Conservation (phyloP, 768 basidiomycete genomes). For the Termitomyces eurrhizus region DNA sequence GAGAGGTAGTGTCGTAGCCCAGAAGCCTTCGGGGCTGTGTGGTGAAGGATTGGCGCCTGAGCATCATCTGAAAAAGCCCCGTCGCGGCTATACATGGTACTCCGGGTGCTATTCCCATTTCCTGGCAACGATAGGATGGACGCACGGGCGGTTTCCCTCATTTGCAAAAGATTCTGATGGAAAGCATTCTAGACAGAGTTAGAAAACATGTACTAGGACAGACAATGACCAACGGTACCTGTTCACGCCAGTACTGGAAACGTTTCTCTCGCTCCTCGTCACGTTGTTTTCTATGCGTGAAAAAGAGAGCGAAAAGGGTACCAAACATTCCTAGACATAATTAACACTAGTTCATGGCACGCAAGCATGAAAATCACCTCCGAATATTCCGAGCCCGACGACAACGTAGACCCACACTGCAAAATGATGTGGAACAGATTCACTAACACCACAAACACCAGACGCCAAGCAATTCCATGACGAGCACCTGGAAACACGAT, state of each 20-base stretch:
- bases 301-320: constrained; percentile 63
- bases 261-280: constrained; percentile 79
- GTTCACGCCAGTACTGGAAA: constrained; percentile 87
- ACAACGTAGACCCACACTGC: constrained; percentile 67
- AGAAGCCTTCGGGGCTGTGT: constrained; percentile 46
- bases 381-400: constrained; percentile 67
- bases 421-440: constrained; percentile 60
- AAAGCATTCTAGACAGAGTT: constrained; percentile 56
- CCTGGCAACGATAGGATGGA: constrained; percentile 58
- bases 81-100: constrained; percentile 45
- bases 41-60: constrained; percentile 48
- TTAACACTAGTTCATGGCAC: neutral
- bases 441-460: constrained; percentile 59
- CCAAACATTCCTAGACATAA: constrained; percentile 61
- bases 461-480: constrained; percentile 69
- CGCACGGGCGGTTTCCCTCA: constrained; percentile 70
- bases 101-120: constrained; percentile 42
- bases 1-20: constrained; percentile 52
- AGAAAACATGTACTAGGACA: neutral
- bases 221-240: constrained; percentile 37
- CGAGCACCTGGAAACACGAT: constrained; percentile 46
- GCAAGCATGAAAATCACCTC: constrained; percentile 41
- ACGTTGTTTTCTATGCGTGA: constrained; percentile 68
- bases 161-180: constrained; percentile 75
- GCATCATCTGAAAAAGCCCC: constrained; percentile 51